phyloP scores from a whole-genome alignment of 345 rosid genomes.

The Gossypium rotundifolium region DNA sequence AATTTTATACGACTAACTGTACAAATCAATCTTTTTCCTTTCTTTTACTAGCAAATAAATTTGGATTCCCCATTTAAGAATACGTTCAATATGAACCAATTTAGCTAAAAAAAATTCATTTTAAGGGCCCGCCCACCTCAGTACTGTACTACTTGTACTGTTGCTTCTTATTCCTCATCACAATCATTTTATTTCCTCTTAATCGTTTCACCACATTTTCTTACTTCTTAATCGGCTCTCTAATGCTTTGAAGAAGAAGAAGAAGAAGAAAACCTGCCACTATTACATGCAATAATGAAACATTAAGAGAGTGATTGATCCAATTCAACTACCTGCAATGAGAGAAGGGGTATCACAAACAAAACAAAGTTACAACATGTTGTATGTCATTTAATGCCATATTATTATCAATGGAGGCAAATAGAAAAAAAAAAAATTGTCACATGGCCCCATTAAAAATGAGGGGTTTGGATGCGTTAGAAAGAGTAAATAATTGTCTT shows the following conservation, averaged over 20 bases:
- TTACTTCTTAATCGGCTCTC: background rate
- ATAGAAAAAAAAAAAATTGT: background rate
- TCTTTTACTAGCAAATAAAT: background rate
- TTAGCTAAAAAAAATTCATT: background rate
- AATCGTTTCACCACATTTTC: background rate
- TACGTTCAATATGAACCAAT: background rate
- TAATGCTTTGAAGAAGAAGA: background rate
- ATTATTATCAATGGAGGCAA: background rate
- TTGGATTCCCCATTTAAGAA: background rate
- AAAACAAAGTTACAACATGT: background rate
- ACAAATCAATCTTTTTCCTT: background rate
- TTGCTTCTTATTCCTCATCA: background rate
- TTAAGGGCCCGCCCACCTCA: too few relatives aligned
- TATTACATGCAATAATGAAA: background rate
- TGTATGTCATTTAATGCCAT: constrained; percentile 4
- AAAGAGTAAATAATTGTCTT: constrained; percentile 1
- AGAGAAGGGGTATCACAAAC: background rate
- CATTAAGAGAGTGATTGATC: background rate
- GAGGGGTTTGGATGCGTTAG: background rate
- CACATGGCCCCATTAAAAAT: background rate
- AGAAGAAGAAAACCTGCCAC: background rate
- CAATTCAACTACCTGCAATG: background rate
- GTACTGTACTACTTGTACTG: too few relatives aligned
- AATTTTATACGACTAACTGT: background rate
- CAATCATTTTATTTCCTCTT: background rate